A percentile compares a stretch with the other conserved stretches of the same genome.
These are phyloP conservation scores for Lojkania enalia DNA, from an alignment of 2,329 filamentous ascomycete genomes.

Conservation along the genomic window DNA sequence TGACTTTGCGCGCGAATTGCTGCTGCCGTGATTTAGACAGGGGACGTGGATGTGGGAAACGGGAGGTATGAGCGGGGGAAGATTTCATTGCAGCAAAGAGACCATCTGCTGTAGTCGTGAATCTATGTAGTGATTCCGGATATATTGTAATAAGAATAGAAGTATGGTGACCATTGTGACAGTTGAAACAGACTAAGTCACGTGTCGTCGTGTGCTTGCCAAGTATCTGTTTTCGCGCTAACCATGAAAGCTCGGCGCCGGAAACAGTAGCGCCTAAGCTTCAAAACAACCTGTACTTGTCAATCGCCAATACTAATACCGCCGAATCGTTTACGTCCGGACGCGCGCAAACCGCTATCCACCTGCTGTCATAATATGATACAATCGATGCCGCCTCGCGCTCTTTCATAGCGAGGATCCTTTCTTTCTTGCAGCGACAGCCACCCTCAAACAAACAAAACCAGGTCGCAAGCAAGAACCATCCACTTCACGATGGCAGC, in stretches of 20 bases:
- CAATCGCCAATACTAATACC: not conserved
- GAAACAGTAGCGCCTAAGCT: not conserved
- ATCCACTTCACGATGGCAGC: slow-evolving; percentile 10
- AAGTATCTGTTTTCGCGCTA: not conserved
- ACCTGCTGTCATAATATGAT: too few species aligned
- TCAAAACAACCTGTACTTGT: not conserved
- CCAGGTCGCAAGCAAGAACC: not conserved
- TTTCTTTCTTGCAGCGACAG: not conserved
- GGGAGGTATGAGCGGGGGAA: too few species aligned
- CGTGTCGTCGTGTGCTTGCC: not conserved
- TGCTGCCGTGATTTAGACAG: too few species aligned
- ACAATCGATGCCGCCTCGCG: too few species aligned
- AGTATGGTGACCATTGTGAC: not conserved
- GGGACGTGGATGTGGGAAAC: too few species aligned
- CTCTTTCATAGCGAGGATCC: not conserved
- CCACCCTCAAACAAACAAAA: not conserved
- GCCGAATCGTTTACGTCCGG: too few species aligned
- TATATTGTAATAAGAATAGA: not conserved
- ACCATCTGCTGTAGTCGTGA: not conserved
- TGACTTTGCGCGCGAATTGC: too few species aligned
- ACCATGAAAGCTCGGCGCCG: too few species aligned
- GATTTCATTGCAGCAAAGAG: not conserved
- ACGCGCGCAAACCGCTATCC: too few species aligned
- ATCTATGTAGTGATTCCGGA: not conserved
- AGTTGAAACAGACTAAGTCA: not conserved